Evolutionary conservation across 176 grass and related monocot genomes (phyloP).

Genomic region (Aegilops tauschii): DNA sequence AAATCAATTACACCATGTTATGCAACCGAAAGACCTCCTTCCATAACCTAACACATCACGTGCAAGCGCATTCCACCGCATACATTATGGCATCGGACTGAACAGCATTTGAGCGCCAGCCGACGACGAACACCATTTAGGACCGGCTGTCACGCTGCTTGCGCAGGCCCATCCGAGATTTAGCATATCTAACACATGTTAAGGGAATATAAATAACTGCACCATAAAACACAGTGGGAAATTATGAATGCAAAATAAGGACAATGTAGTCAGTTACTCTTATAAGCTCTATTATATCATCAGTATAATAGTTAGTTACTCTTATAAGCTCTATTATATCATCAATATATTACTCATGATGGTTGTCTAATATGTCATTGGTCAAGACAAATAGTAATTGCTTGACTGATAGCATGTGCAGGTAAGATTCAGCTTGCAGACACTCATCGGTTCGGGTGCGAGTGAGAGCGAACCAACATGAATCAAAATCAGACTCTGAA

Average conservation of each 20-base stretch:
- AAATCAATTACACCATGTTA: slow-evolving; percentile 15
- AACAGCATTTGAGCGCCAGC: background rate
- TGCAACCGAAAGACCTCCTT: background rate
- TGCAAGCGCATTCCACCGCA: slow-evolving; percentile 2
- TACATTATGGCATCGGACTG: background rate
- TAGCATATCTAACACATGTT: slow-evolving; percentile 78
- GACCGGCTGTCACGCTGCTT: slow-evolving; percentile 35
- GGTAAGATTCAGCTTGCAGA: background rate
- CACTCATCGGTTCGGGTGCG: background rate
- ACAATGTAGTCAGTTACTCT: background rate
- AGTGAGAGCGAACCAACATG: background rate
- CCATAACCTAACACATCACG: slow-evolving; percentile 13
- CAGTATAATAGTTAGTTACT: background rate
- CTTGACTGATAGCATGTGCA: background rate
- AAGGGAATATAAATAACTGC: slow-evolving; percentile 9
- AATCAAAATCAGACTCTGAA: background rate
- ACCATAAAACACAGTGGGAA: background rate
- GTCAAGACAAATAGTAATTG: background rate
- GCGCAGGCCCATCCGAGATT: slow-evolving; percentile 88
- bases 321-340: background rate
- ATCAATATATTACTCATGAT: background rate
- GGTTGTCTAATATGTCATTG: background rate
- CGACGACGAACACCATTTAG: slow-evolving; percentile 8
- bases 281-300: background rate
- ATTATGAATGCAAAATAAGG: background rate